Evolutionary conservation across 2,329 filamentous ascomycete genomes (phyloP).

Genomic region (Cytospora leucostoma): DNA sequence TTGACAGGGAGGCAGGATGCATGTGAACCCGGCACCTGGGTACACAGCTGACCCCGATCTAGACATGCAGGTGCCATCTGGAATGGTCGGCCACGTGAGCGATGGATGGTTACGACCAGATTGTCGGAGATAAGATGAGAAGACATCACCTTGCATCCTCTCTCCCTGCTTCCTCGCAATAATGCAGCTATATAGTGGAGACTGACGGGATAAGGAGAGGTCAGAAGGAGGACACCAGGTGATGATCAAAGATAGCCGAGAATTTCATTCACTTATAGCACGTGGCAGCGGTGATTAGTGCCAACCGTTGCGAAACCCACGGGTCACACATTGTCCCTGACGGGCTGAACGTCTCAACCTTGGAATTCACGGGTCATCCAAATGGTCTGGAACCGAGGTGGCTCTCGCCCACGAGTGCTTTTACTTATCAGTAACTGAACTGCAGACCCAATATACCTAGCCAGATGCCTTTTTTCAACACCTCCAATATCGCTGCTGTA

Average conservation of each 20-base stretch:
- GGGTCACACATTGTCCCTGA: slow-evolving; percentile 11
- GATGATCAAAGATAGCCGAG: background rate
- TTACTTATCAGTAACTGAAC: background rate
- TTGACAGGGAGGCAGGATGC: background rate
- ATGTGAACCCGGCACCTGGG: slow-evolving; percentile 12
- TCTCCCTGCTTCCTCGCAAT: background rate
- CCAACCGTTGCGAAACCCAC: background rate
- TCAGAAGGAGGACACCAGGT: background rate
- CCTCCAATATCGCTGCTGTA: background rate
- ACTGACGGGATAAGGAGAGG: background rate
- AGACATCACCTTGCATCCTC: background rate
- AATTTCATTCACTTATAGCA: background rate
- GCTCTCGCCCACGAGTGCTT: background rate
- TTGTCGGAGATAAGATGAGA: background rate
- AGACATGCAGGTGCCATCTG: slow-evolving; percentile 26
- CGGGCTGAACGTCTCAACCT: background rate
- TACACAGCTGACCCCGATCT: slow-evolving; percentile 25
- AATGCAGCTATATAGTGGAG: background rate
- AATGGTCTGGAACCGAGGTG: background rate
- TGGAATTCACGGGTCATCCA: background rate
- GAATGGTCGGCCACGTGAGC: slow-evolving; percentile 7
- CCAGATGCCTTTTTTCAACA: background rate
- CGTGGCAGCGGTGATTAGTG: slow-evolving; percentile 2
- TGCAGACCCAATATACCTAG: background rate
- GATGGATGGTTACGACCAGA: background rate